phyloP scores from a whole-genome alignment of 1,139 yeast genomes.

The Scheffersomyces quercinus region DNA sequence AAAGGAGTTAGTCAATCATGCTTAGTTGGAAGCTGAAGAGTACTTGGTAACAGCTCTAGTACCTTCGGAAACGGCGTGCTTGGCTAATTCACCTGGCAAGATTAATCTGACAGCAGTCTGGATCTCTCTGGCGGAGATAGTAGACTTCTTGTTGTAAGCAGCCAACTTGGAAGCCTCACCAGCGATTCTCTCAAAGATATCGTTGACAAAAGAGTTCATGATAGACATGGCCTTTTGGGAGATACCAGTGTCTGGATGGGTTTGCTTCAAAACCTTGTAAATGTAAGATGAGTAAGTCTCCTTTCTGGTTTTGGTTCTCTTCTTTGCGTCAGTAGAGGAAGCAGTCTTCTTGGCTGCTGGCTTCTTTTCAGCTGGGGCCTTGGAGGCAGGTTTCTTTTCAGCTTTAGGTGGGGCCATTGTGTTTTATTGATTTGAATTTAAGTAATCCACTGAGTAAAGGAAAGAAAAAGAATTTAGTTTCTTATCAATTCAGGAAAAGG shows the following conservation, averaged over 20 bases:
- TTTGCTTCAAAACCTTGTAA: slow-evolving; percentile 97
- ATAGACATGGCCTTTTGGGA: slow-evolving; percentile 99
- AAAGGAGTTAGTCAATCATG: slow-evolving; percentile 2
- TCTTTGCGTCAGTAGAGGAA: slow-evolving; percentile 72
- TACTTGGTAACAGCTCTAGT: slow-evolving; percentile 99
- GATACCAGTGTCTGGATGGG: slow-evolving; percentile 99
- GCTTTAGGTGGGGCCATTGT: slow-evolving; percentile 32
- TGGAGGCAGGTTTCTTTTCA: slow-evolving; percentile 32
- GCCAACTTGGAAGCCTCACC: slow-evolving; percentile 99
- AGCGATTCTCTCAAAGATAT: slow-evolving; percentile 93
- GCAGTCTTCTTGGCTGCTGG: slow-evolving; percentile 34
- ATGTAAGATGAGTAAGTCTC: slow-evolving; percentile 98
- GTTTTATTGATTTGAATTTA: slow-evolving; percentile 4
- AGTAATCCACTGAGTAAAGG: slow-evolving; percentile 1
- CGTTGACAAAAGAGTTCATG: slow-evolving; percentile 98
- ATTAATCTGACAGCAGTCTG: slow-evolving; percentile 99
- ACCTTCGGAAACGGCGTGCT: slow-evolving; percentile 99
- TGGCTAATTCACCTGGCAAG: slow-evolving; percentile 99
- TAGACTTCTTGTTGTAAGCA: slow-evolving; percentile 98
- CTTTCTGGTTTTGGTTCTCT: slow-evolving; percentile 96
- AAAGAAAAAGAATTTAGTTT: background rate
- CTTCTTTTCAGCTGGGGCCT: slow-evolving; percentile 34
- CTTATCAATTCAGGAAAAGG: background rate
- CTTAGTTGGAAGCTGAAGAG: slow-evolving; percentile 68
- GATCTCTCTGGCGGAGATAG: slow-evolving; percentile 98